phyloP scores from a whole-genome alignment of 306 rosid genomes.

The Coriaria nepalensis region DNA sequence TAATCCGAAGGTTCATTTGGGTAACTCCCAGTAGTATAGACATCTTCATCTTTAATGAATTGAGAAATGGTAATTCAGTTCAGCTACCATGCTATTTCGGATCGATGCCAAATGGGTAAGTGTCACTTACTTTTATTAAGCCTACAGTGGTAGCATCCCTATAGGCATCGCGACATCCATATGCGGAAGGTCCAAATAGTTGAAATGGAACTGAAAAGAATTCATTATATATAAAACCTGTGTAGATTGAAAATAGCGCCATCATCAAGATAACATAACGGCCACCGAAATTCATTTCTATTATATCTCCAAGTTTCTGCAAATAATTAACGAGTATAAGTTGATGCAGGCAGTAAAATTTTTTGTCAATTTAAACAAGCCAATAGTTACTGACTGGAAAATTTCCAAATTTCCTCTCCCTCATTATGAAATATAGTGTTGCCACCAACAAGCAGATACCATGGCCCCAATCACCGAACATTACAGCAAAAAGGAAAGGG shows the following conservation, averaged over 20 bases:
- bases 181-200: conserved; percentile 62
- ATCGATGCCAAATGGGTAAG: conserved; percentile 31
- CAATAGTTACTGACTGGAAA: conserved; percentile 38
- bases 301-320: conserved; percentile 79
- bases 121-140: conserved; percentile 17
- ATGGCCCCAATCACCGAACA: conserved; percentile 91
- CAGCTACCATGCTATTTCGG: conserved; percentile 30
- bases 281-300: conserved; percentile 76
- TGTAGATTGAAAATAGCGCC: conserved; percentile 78
- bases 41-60: conserved; percentile 34
- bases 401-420: conserved; percentile 38
- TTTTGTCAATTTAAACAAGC: conserved; percentile 6
- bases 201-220: conserved; percentile 74
- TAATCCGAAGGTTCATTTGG: conserved; percentile 31
- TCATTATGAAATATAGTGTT: conserved; percentile 46
- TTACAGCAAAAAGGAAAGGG: conserved; percentile 81
- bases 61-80: conserved; percentile 29
- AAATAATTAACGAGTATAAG: conserved; percentile 29
- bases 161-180: conserved; percentile 55
- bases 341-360: conserved; percentile 7
- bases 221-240: conserved; percentile 70
- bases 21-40: conserved; percentile 29
- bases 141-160: conserved; percentile 50
- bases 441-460: conserved; percentile 75
- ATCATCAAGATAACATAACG: conserved; percentile 65